Conservation (phyloP, 768 basidiomycete genomes). For the Hericium rajendrae region DNA sequence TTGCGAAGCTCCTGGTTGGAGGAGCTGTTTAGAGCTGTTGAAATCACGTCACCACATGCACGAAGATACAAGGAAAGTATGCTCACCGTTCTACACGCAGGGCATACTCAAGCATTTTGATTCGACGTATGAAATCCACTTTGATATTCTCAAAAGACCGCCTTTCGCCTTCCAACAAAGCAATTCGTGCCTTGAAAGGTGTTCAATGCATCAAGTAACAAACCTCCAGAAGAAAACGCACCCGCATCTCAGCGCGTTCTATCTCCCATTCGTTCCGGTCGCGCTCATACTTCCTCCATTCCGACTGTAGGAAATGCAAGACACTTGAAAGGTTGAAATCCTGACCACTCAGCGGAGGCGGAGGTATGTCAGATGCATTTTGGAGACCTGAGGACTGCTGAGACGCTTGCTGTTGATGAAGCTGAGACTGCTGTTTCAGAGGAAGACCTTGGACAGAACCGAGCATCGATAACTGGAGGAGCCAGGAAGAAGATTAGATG, state of each 20-base stretch:
- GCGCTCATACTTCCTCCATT: slow-evolving; percentile 96
- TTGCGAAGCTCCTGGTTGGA: slow-evolving; percentile 40
- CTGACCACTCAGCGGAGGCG: slow-evolving; percentile 78
- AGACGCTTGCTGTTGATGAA: slow-evolving; percentile 44
- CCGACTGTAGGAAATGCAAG: slow-evolving; percentile 94
- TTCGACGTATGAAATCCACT: slow-evolving; percentile 89
- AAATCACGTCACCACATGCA: slow-evolving; percentile 24
- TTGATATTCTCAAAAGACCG: slow-evolving; percentile 96
- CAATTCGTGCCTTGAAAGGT: slow-evolving; percentile 78
- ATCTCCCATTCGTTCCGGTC: slow-evolving; percentile 99
- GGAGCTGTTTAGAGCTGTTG: slow-evolving; percentile 71
- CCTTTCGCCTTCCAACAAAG: slow-evolving; percentile 92
- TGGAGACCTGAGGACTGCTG: slow-evolving; percentile 43
- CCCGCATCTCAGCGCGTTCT: slow-evolving; percentile 98
- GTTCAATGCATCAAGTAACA: slow-evolving; percentile 12
- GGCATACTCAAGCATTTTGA: slow-evolving; percentile 99
- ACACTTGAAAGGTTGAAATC: slow-evolving; percentile 92
- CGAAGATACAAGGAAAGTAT: slow-evolving; percentile 8
- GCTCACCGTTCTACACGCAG: slow-evolving; percentile 89
- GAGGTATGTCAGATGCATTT: slow-evolving; percentile 48
- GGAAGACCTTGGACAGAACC: not conserved
- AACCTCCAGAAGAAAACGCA: slow-evolving; percentile 33
- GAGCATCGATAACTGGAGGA: too few species aligned
- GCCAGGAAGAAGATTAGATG: too few species aligned
- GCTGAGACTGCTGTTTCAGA: slow-evolving; percentile 22